phyloP scores from a whole-genome alignment of 176 grass and related monocot genomes.

The Chrysopogon serrulatus region DNA sequence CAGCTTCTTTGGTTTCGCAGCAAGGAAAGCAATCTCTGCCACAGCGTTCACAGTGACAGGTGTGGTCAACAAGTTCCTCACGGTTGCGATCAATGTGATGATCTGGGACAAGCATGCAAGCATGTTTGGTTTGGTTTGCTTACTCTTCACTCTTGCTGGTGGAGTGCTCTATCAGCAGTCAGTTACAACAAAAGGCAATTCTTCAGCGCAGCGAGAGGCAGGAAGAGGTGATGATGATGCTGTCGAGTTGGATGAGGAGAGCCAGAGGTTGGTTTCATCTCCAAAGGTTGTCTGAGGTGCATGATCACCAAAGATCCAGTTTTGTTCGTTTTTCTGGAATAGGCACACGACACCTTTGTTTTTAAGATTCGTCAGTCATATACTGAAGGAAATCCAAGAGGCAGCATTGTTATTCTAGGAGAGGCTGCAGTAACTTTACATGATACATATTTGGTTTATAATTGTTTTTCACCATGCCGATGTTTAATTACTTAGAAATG shows the following conservation, averaged over 20 bases:
- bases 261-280: constrained; percentile 44
- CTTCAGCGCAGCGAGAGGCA: constrained; percentile 12
- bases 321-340: background rate
- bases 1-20: constrained; percentile 78
- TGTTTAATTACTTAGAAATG: background rate
- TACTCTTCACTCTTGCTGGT: constrained; percentile 61
- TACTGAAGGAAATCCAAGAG: background rate
- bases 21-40: constrained; percentile 64
- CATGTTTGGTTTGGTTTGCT: constrained; percentile 46
- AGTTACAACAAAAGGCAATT: constrained; percentile 41
- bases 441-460: background rate
- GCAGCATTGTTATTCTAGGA: constrained; percentile 3
- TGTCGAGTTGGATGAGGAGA: constrained; percentile 38
- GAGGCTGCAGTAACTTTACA: background rate
- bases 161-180: constrained; percentile 77
- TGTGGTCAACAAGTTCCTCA: constrained; percentile 77
- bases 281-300: constrained; percentile 34
- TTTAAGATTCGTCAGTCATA: background rate
- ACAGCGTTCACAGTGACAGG: constrained; percentile 74
- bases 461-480: background rate
- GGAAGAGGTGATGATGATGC: background rate
- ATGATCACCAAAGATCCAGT: constrained; percentile 12
- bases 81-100: constrained; percentile 74
- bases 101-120: constrained; percentile 82
- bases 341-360: background rate